Base-by-base conservation (phyloP, 441 rosid genomes). In the Brassica hybrid region DNA sequence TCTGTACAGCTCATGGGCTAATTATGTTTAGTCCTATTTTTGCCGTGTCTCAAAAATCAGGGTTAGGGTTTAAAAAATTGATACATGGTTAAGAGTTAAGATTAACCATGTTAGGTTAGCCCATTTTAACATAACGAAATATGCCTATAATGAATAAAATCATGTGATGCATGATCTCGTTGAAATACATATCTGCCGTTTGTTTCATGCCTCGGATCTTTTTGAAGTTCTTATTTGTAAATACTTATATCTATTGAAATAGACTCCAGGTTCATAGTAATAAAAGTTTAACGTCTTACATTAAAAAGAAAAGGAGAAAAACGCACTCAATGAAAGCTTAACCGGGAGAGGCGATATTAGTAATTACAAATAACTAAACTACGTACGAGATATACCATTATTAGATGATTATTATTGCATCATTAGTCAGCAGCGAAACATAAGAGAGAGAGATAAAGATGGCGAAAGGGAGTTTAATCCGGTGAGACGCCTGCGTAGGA, bases 401-500 rank as follows among this genome's bases (percentile, higher is more conserved):
- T 60, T 48, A 56, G 6, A 45, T 54, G 52, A 18, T 18, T 18
- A n/a, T n/a, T n/a, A 65, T 13, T 58, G 64, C 73, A 78, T 64
- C 61, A 56, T 18, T 56, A 65, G 74, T 52, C 48, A 74, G 73
- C 48, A 67, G 62, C 77, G 59, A 74, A 30, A 34, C 60, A 71
- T 38, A 43, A 79, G 61, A 83, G n/a, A 71, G 56, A 18, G 66
- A 71, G 36, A 72, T 21, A 66, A 34, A 60, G 16, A 59, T 13
- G 3, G 18, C 5, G 6, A 61, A 30, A 14, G 19, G 7, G 45
- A 57, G 34, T 41, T 64, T 79, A 86, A 45, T 85, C 84, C 2
- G 83, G 91, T 14, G 84, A 73, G 45, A 85, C 83, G 52, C 82
- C 85, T 54, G 59, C 59, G 59, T 84, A 91, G 66, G 93, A 85